Conservation (phyloP, 345 rosid genomes). For the Salix purpurea region DNA sequence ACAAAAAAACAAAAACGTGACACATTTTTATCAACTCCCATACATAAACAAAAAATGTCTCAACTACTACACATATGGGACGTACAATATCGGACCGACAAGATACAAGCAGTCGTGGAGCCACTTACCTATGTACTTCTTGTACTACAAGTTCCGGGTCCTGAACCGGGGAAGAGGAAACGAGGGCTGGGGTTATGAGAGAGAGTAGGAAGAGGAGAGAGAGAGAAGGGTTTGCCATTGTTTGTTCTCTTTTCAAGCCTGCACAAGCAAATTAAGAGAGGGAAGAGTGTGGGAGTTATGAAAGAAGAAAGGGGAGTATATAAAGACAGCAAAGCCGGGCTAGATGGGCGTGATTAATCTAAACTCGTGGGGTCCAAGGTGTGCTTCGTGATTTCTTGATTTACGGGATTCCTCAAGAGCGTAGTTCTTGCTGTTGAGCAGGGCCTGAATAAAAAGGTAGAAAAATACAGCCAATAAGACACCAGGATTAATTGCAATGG, state of each 20-base stretch:
- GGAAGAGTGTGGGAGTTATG: conserved; percentile 6
- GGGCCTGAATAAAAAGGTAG: conserved; percentile 1
- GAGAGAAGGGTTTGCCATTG: conserved; percentile 24
- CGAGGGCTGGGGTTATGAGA: conserved; percentile 4
- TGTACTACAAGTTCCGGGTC: conserved; percentile 22
- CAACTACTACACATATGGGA: background rate
- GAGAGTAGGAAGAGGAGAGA: background rate
- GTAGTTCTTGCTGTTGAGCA: conserved; percentile 39
- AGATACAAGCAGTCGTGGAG: background rate
- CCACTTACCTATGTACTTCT: conserved; percentile 17
- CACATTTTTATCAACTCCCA: background rate
- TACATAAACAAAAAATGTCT: background rate
- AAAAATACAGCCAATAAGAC: conserved; percentile 16
- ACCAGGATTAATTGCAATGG: background rate
- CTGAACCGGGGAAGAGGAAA: conserved; percentile 18
- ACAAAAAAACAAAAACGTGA: background rate
- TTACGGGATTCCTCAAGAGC: conserved; percentile 37
- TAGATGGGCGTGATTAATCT: conserved; percentile 31
- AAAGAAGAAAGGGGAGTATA: conserved; percentile 16
- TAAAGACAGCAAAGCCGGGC: conserved; percentile 33
- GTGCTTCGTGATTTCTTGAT: conserved; percentile 47
- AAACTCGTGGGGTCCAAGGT: conserved; percentile 29
- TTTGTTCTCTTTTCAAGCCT: background rate
- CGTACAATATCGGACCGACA: background rate
- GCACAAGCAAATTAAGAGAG: background rate